Conservation (phyloP, 441 rosid genomes). For the Populus tomentosa region DNA sequence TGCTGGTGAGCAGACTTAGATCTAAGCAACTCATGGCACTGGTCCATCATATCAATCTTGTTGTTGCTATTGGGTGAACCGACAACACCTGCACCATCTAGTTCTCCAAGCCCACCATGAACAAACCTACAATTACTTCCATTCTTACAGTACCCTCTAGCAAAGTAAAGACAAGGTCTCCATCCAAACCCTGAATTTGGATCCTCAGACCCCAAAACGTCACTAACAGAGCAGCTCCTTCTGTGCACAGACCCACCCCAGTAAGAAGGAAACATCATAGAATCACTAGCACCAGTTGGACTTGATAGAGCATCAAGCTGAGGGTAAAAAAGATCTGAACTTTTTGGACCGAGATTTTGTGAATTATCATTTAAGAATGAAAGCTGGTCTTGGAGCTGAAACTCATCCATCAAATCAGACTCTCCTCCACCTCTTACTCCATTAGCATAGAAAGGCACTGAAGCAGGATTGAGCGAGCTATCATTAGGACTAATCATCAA, state of each 20-base stretch:
- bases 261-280: constrained; percentile 34
- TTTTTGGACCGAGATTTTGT: constrained; percentile 27
- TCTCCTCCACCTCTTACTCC: constrained; percentile 50
- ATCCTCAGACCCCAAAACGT: constrained; percentile 62
- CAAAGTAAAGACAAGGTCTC: constrained; percentile 80
- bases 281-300: constrained; percentile 28
- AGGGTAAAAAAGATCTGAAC: constrained; percentile 37
- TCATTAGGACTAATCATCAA: constrained; percentile 33
- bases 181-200: constrained; percentile 62
- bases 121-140: constrained; percentile 76
- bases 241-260: constrained; percentile 51
- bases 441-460: constrained; percentile 54
- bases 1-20: constrained; percentile 68
- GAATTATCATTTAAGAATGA: constrained; percentile 49
- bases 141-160: constrained; percentile 84
- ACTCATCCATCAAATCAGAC: constrained; percentile 45
- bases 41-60: constrained; percentile 52
- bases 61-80: constrained; percentile 54
- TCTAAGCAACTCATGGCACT: constrained; percentile 60
- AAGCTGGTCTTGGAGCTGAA: constrained; percentile 56
- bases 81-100: constrained; percentile 30
- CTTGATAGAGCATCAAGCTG: constrained; percentile 31
- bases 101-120: constrained; percentile 43
- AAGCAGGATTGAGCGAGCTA: constrained; percentile 50
- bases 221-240: constrained; percentile 64